Evolutionary conservation across 2,329 filamentous ascomycete genomes (phyloP), one percentile per base, ranked within the genome.

Genomic region (Rhinocladiella similis): DNA sequence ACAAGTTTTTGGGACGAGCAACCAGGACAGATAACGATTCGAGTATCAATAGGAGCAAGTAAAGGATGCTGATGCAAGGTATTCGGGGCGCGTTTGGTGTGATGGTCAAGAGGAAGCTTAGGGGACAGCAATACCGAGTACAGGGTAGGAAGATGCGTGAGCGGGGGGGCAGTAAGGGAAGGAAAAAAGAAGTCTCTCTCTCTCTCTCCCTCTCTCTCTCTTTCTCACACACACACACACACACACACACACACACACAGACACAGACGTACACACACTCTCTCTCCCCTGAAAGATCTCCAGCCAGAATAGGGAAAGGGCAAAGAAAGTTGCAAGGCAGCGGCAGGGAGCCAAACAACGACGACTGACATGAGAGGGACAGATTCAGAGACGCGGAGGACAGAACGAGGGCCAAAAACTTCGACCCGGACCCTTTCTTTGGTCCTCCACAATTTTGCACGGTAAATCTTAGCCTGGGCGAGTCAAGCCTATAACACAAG

Each of bases 241-340:
- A n/a, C n/a, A n/a, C n/a, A n/a, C n/a, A n/a, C n/a, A n/a, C n/a
- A n/a, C n/a, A n/a, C n/a, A n/a, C n/a, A n/a, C n/a, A n/a, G n/a
- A n/a, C n/a, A n/a, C n/a, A n/a, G n/a, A n/a, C n/a, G n/a, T n/a
- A n/a, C n/a, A n/a, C 29, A 33, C 10, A 10, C 29, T 12, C 29
- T 33, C 29, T 33, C 29, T 33, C 50, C n/a, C 39, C 39, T 46
- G 50, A 52, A 27, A 20, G 50, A 52, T 29, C 43, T 29, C 20
- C 43, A 14, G 14, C 29, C 29, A 3, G 10, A 22, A 45, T 10
- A 45, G 22, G 14, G 42, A 45, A 18, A 9, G 19, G 38, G 16
- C 38, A 10, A 16, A 19, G 19, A 4, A 16, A 42, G 38, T n/a
- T 39, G 38, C 16, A 42, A 39, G 12, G 18, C 14, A 39, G 36